phyloP scores from a whole-genome alignment of 345 rosid species.

The Lepidium didymum region DNA sequence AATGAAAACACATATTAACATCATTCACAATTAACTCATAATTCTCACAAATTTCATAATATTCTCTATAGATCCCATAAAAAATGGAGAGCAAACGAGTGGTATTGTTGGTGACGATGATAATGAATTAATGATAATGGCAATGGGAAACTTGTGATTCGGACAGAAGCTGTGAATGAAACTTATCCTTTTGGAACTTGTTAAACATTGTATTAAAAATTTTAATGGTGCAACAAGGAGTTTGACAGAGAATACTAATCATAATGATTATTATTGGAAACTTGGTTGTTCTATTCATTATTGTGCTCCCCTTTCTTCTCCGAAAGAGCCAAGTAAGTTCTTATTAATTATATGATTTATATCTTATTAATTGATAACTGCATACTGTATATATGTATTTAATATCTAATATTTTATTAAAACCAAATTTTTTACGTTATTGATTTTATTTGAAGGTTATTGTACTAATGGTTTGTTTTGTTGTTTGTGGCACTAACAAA shows the following conservation, averaged over 20 bases:
- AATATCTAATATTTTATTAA: neutral
- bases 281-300: conserved; percentile 21
- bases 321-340: conserved; percentile 16
- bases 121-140: neutral
- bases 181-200: neutral
- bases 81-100: conserved; percentile 5
- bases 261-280: conserved; percentile 1
- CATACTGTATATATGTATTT: neutral
- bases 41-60: neutral
- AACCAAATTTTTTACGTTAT: neutral
- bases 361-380: neutral
- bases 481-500: conserved; percentile 7
- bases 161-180: conserved; percentile 9
- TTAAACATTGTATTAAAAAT: no score
- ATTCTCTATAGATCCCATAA: neutral
- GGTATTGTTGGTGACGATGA: neutral
- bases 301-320: conserved; percentile 8
- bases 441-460: neutral
- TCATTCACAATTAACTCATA: neutral
- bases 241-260: neutral
- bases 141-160: conserved; percentile 4
- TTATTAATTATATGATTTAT: no score
- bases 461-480: neutral
- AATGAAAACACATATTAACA: no score
- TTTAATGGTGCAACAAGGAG: neutral